A percentile compares a stretch with the other conserved stretches of the same genome.
These are phyloP conservation scores for Podaxis carcinomalis DNA, from an alignment of 768 basidiomycete genomes.

Conservation along the genomic window DNA sequence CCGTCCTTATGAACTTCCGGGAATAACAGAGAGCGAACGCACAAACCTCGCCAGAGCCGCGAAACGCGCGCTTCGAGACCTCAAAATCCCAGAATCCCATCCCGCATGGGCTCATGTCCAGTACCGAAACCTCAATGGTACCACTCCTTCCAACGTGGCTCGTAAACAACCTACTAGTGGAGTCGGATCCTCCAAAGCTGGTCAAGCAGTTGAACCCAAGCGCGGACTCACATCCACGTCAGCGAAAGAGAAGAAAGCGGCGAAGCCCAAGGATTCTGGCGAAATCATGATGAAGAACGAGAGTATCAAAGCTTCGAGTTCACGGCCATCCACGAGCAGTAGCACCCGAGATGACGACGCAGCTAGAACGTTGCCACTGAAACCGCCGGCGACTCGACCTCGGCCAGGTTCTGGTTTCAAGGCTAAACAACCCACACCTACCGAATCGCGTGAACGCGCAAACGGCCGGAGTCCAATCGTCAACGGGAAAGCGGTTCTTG, in stretches of 20 bases:
- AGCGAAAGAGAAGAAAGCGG: conserved; percentile 42
- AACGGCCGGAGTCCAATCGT: conserved; percentile 8
- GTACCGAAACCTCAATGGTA: conserved; percentile 19
- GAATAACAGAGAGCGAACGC: conserved; percentile 44
- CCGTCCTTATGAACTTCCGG: conserved; percentile 60
- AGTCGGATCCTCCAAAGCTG: conserved; percentile 1
- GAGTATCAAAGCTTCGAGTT: conserved; percentile 25
- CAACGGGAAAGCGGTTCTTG: conserved; percentile 5
- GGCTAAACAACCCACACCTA: conserved; percentile 10
- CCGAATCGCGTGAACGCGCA: neutral
- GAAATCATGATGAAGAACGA: conserved; percentile 50
- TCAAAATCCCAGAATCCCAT: conserved; percentile 58
- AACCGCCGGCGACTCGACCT: conserved; percentile 6
- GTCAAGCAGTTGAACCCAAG: conserved; percentile 25
- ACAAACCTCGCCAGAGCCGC: conserved; percentile 48
- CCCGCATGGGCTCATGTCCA: conserved; percentile 57
- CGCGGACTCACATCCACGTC: conserved; percentile 45
- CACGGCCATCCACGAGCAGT: conserved; percentile 11
- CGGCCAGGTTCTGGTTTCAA: conserved; percentile 14
- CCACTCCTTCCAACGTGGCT: neutral
- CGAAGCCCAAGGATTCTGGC: conserved; percentile 33
- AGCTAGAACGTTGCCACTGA: neutral
- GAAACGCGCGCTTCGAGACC: conserved; percentile 38
- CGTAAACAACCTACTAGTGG: conserved; percentile 1
- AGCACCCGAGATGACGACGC: conserved; percentile 15